Conservation (phyloP, 2,329 filamentous ascomycete species). For the Xylariaceae sp. region DNA sequence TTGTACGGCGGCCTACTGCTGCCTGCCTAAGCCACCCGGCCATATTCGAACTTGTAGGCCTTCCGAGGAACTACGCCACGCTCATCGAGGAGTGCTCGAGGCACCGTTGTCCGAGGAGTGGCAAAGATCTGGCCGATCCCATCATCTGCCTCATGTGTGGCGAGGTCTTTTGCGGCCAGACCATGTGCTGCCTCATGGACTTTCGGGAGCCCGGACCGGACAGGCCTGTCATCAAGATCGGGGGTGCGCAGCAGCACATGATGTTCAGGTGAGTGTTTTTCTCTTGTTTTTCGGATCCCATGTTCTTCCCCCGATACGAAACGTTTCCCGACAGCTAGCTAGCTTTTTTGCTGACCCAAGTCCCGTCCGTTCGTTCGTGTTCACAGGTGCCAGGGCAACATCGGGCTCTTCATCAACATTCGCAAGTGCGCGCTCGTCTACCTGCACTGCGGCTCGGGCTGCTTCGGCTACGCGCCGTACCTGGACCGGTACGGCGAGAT, state of each 20-base stretch:
- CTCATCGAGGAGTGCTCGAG: constrained; percentile 88
- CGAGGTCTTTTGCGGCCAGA: constrained; percentile 93
- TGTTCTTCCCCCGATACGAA: not conserved
- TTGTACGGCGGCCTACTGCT: constrained; percentile 26
- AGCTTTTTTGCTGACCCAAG: too few species aligned
- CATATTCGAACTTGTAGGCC: constrained; percentile 87
- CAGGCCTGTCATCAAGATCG: constrained; percentile 45
- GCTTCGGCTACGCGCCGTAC: constrained; percentile 82
- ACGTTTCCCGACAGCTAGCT: too few species aligned
- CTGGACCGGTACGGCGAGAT: constrained; percentile 94
- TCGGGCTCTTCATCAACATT: constrained; percentile 94
- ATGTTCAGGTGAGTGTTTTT: constrained; percentile 54
- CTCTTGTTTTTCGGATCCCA: not conserved
- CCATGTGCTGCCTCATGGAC: constrained; percentile 75
- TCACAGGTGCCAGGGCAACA: constrained; percentile 72
- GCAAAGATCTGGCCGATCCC: constrained; percentile 85
- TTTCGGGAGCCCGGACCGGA: constrained; percentile 35
- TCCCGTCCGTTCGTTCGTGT: too few species aligned
- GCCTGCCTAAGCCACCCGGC: constrained; percentile 67
- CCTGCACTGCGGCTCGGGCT: constrained; percentile 72
- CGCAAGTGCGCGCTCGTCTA: constrained; percentile 92
- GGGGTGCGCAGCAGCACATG: constrained; percentile 88
- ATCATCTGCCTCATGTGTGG: constrained; percentile 92
- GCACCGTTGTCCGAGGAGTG: constrained; percentile 76
- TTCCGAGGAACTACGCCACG: constrained; percentile 86